phyloP scores from a whole-genome alignment of 306 rosid genomes.

The Acmispon strigosus region DNA sequence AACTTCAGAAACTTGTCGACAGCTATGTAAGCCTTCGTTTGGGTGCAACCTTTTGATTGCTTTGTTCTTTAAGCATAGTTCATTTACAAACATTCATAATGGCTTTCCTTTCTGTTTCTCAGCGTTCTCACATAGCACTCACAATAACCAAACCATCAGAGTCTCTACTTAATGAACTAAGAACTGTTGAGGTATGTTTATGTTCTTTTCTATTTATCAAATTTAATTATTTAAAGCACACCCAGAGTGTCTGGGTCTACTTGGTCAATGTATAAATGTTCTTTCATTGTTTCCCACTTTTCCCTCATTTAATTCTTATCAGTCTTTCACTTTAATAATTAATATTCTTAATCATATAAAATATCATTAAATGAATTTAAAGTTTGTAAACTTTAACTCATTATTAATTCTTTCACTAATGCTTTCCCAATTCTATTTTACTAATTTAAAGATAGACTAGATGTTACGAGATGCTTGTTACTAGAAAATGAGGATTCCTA shows the following conservation, averaged over 20 bases:
- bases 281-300: background rate
- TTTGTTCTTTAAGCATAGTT: conserved; percentile 1
- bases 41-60: conserved; percentile 15
- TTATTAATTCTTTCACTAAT: no score
- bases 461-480: background rate
- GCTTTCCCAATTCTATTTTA: no score
- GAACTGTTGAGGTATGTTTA: conserved; percentile 79
- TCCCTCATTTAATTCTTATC: background rate
- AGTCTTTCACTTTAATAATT: background rate
- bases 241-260: background rate
- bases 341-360: no score
- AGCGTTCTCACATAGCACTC: conserved; percentile 67
- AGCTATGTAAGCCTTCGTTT: conserved; percentile 59
- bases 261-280: background rate
- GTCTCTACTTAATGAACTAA: conserved; percentile 83
- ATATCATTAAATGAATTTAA: no score
- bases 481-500: background rate
- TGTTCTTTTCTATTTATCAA: background rate
- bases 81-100: conserved; percentile 14
- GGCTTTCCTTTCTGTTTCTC: conserved; percentile 30
- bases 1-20: conserved; percentile 82
- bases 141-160: conserved; percentile 88
- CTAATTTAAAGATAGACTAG: background rate
- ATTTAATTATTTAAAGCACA: background rate
- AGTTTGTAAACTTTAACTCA: no score